A percentile compares a stretch with the other conserved stretches of the same genome.
Evolutionary conservation across 2,329 filamentous ascomycete genomes (phyloP).

Genomic region (Juglanconis sp.): DNA sequence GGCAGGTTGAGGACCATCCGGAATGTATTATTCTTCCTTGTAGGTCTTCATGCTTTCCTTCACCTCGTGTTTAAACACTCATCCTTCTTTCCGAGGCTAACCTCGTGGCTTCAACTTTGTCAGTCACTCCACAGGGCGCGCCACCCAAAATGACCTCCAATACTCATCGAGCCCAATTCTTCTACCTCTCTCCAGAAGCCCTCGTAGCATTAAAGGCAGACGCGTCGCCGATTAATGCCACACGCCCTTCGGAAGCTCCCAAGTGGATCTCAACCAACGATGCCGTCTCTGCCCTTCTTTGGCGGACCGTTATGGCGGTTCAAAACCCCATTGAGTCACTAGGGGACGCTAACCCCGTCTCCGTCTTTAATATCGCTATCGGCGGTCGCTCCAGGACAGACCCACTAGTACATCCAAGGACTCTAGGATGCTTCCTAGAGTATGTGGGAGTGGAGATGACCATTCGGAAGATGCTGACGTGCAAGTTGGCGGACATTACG

Average conservation of each 20-base stretch:
- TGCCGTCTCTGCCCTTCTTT: slow-evolving; percentile 34
- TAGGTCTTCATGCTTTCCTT: background rate
- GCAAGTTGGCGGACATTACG: slow-evolving; percentile 31
- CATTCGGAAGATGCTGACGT: slow-evolving; percentile 28
- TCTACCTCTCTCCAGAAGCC: slow-evolving; percentile 29
- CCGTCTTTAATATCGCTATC: slow-evolving; percentile 35
- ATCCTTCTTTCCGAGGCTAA: background rate
- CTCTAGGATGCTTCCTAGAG: slow-evolving; percentile 37
- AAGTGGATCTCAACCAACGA: slow-evolving; percentile 32
- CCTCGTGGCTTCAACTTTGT: no score
- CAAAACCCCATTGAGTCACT: slow-evolving; percentile 28
- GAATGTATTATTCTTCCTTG: slow-evolving; percentile 30
- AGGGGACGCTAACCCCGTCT: slow-evolving; percentile 27
- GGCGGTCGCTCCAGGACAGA: slow-evolving; percentile 33
- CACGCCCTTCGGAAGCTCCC: slow-evolving; percentile 19
- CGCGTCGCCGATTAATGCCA: slow-evolving; percentile 28
- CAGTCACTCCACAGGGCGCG: slow-evolving; percentile 25
- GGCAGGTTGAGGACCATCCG: slow-evolving; percentile 28
- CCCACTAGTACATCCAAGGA: slow-evolving; percentile 31
- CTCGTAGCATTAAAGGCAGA: slow-evolving; percentile 29
- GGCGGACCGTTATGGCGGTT: slow-evolving; percentile 30
- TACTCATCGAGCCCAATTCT: slow-evolving; percentile 29
- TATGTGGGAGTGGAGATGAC: slow-evolving; percentile 29
- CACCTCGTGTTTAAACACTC: background rate
- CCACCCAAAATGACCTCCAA: slow-evolving; percentile 31